A percentile compares a stretch with the other conserved stretches of the same genome.
phyloP scores from a whole-genome alignment of 768 basidiomycete genomes.

The Hortiboletus flavorubellus region DNA sequence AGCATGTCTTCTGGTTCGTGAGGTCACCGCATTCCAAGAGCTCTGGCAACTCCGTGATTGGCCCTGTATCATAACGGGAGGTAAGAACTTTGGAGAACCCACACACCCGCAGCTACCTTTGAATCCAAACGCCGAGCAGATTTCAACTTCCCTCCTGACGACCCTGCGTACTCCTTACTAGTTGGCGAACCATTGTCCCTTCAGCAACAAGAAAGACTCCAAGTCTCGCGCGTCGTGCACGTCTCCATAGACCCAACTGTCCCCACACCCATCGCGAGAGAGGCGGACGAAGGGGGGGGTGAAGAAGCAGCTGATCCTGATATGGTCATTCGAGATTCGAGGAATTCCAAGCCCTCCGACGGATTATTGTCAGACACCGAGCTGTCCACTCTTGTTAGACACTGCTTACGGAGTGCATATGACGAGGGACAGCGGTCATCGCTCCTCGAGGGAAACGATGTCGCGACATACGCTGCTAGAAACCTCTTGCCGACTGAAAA shows the following conservation, averaged over 20 bases:
- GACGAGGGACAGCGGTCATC: slow-evolving; percentile 45
- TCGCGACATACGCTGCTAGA: slow-evolving; percentile 52
- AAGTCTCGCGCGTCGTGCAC: slow-evolving; percentile 69
- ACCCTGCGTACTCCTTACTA: slow-evolving; percentile 78
- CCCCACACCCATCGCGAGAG: slow-evolving; percentile 23
- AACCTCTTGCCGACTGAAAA: slow-evolving; percentile 36
- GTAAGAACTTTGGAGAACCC: slow-evolving; percentile 37
- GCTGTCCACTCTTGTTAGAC: slow-evolving; percentile 42
- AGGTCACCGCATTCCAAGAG: slow-evolving; percentile 54
- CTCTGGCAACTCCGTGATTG: slow-evolving; percentile 47
- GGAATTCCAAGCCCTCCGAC: slow-evolving; percentile 55
- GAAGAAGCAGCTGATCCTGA: slow-evolving; percentile 54
- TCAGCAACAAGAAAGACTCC: slow-evolving; percentile 51
- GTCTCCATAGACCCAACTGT: slow-evolving; percentile 63
- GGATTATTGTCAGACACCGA: slow-evolving; percentile 65
- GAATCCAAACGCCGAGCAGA: slow-evolving; percentile 44
- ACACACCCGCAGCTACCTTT: not conserved
- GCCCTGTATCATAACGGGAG: slow-evolving; percentile 84
- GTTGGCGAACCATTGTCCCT: slow-evolving; percentile 55
- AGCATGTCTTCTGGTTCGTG: slow-evolving; percentile 66
- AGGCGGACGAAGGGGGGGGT: slow-evolving; percentile 39
- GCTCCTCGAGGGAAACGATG: slow-evolving; percentile 11
- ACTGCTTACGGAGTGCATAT: slow-evolving; percentile 62
- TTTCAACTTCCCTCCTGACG: slow-evolving; percentile 85
- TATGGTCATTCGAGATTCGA: slow-evolving; percentile 68